Evolutionary conservation across 306 rosid species (phyloP), one percentile per base, ranked within the genome.

Genomic region (Lathyrus oleraceus): DNA sequence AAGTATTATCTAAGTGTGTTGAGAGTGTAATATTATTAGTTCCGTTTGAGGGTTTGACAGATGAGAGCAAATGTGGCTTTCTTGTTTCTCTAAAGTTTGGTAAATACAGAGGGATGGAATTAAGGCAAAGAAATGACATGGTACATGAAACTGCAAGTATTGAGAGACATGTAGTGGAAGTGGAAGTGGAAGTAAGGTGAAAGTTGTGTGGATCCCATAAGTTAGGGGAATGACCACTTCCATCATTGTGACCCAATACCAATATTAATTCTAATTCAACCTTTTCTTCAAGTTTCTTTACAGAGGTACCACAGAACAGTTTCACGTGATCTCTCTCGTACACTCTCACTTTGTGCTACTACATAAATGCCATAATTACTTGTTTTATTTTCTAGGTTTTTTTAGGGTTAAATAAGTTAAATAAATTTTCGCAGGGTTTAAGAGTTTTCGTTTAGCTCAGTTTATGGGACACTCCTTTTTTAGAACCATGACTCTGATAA

Each of bases 181-280:
- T n/a, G n/a, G n/a, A n/a, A 69, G 73, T 52, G 38, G 52, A 12
- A 52, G 73, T 53, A 36, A 52, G 63, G 63, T 32, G 73, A 20
- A 52, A 39, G 72, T 65, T 43, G 49, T 43, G 66, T 65, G 78
- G 78, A 52, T 63, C 78, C 65, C 71, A 72, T 57, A 72, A 38
- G 44, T 67, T 67, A n/a, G 14, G 7, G 15, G 10, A 61, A 70
- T 66, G 75, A 71, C 76, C 76, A 71, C 75, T 10, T 30, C 20
- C 47, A 10, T 51, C 65, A 54, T 36, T 54, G 51, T 21, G 15
- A 69, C 59, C 71, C 27, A n/a, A n/a, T n/a, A n/a, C n/a, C n/a
- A n/a, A n/a, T n/a, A n/a, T n/a, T n/a, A 67, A 67, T 30, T 45
- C 61, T 45, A 5, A 49, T 9, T 23, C 62, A 48, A 16, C 13